Evolutionary conservation across 345 rosid genomes (phyloP), one percentile per base, ranked within the genome.

Genomic region (Cardiospermum halicacabum): DNA sequence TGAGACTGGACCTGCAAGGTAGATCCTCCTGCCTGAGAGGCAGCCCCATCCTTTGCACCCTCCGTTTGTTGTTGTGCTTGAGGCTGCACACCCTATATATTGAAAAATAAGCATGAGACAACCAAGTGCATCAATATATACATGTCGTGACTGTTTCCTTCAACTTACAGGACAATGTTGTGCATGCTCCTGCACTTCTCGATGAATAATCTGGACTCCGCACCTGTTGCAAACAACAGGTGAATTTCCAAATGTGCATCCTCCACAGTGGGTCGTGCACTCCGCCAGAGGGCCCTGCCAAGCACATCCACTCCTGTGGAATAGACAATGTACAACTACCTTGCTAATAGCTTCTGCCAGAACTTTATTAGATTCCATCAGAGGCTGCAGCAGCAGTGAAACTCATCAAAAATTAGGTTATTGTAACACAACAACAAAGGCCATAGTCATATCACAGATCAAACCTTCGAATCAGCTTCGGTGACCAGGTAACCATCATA

Each of bases 401-500:
- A 62, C 2, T 24, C 30, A 61, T 56, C 40, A 72, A 74, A 43
- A 42, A 60, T 47, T 16, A 25, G 4, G 24, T 50, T 16, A 51
- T 49, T 51, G 16, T 24, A 24, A 25, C 3, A 25, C 1, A 2
- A 9, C 10, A 34, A 10, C 16, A 42, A 30, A 47, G 21, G 39
- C 25, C 28, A 64, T 39, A 13, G 28, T n/a, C 19, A 26, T 24
- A 53, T 9, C 60, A 26, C 6, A 4, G 53, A 28, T 11, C 67
- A 10, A 67, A 84, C 97, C 92, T 88, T 84, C 43, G 97, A 78
- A 88, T 91, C 88, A 2, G 91, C 77, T 78, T 91, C 91, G 3
- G 88, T 88, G 60, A 91, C 97, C 28, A 91, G 72, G 67, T 77
- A 88, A 40, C 91, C 91, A 69, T 91, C 97, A 60, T 84, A 86